Evolutionary conservation across 768 basidiomycete species (phyloP).

Genomic region (Hygrocybe punicea): DNA sequence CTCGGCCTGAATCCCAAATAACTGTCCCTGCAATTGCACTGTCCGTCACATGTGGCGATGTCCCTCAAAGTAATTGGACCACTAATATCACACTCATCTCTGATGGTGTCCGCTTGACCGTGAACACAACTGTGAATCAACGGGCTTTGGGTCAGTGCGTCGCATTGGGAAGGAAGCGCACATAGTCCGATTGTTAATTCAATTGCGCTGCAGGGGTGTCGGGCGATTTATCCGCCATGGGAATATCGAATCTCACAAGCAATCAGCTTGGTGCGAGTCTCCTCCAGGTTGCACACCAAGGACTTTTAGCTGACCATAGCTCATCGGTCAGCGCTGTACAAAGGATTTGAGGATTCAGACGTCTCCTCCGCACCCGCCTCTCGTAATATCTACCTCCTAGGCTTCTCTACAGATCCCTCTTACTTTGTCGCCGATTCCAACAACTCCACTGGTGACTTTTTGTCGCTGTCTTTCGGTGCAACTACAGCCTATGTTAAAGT

Average conservation of each 20-base stretch:
- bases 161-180: neutral
- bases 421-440: neutral
- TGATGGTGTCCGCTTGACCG: neutral
- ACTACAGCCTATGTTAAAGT: neutral
- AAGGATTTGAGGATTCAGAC: neutral
- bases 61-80: neutral
- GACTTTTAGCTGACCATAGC: neutral
- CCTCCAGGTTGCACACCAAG: no score
- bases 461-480: neutral
- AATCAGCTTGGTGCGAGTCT: no score
- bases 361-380: neutral
- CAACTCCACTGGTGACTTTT: neutral
- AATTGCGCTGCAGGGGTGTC: neutral
- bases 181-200: neutral
- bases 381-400: neutral
- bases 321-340: neutral
- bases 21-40: neutral
- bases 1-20: neutral
- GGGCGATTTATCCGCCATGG: neutral
- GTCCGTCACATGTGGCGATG: neutral
- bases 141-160: neutral
- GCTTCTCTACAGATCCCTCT: neutral
- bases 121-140: neutral
- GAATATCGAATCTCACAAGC: neutral
- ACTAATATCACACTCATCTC: neutral